Percentiles rank a stretch among this genome's conserved stretches.
Conservation (phyloP, 371 early-diverging fungal genomes). For the Umbelopsis sp. region DNA sequence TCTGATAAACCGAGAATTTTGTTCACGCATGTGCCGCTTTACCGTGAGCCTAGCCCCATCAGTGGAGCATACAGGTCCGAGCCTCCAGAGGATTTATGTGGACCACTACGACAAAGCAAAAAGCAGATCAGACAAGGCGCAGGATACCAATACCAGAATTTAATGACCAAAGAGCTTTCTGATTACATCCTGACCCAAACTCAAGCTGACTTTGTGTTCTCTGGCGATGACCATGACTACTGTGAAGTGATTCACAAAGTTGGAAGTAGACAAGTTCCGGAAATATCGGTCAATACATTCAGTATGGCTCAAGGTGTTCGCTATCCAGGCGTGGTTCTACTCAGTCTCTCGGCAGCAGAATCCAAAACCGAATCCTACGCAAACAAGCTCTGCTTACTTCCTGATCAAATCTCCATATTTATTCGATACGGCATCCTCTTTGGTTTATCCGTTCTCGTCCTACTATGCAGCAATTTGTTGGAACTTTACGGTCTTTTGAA, state of each 20-base stretch:
- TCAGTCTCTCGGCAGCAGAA: conserved; percentile 22
- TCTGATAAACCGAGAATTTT: conserved; percentile 55
- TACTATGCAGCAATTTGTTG: conserved; percentile 14
- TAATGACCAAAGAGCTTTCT: conserved; percentile 62
- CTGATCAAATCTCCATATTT: conserved; percentile 41
- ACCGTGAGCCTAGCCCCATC: conserved; percentile 38
- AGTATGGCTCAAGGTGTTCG: conserved; percentile 62
- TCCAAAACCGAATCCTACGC: conserved; percentile 10
- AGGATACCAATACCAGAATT: conserved; percentile 89
- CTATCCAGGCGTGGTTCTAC: conserved; percentile 49
- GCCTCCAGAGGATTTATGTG: conserved; percentile 67
- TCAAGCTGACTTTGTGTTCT: conserved; percentile 74
- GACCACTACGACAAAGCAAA: conserved; percentile 60
- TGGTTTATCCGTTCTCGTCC: conserved; percentile 18
- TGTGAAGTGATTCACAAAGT: conserved; percentile 64
- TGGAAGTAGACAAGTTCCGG: conserved; percentile 21
- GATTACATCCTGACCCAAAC: conserved; percentile 60
- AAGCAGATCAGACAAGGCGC: conserved; percentile 47
- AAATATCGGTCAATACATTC: conserved; percentile 56
- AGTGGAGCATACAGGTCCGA: background rate
- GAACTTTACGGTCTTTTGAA: background rate
- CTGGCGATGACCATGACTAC: conserved; percentile 94
- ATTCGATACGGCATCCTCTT: conserved; percentile 35
- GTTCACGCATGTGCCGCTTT: conserved; percentile 83
- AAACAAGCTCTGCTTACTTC: conserved; percentile 41